Percentiles rank a stretch among this genome's conserved stretches.
phyloP scores from a whole-genome alignment of 768 basidiomycete species.

The Leccinum incarnatum region DNA sequence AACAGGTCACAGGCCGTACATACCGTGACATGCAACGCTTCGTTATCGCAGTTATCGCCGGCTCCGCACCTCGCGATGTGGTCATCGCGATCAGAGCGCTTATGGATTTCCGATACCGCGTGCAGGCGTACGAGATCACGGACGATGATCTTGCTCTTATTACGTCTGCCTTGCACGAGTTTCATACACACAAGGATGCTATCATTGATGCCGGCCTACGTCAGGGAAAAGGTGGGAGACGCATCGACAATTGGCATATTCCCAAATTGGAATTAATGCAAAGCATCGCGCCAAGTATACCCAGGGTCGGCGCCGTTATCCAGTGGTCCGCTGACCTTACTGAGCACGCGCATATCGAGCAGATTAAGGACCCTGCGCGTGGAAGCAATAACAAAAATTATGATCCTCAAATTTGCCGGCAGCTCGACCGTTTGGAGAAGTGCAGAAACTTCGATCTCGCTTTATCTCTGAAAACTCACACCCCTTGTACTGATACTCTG shows the following conservation, averaged over 20 bases:
- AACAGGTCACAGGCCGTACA: too few relatives aligned
- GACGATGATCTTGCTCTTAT: not conserved
- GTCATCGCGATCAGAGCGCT: too few relatives aligned
- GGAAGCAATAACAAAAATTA: slow-evolving; percentile 33
- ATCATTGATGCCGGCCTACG: not conserved
- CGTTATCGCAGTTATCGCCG: too few relatives aligned
- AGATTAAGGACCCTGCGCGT: slow-evolving; percentile 32
- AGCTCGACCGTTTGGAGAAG: slow-evolving; percentile 13
- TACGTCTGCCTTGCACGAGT: not conserved
- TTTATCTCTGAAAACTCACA: not conserved
- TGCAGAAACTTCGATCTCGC: not conserved
- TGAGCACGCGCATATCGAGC: slow-evolving; percentile 26
- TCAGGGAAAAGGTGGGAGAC: not conserved
- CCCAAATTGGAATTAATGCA: not conserved
- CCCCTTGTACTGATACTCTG: not conserved
- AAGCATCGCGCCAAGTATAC: not conserved
- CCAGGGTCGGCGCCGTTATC: not conserved
- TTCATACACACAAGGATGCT: not conserved
- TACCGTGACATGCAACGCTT: too few relatives aligned
- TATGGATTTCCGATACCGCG: not conserved
- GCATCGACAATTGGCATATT: not conserved
- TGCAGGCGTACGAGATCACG: not conserved
- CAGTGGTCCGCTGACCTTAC: not conserved
- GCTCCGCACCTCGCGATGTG: too few relatives aligned
- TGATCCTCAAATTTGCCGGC: slow-evolving; percentile 34